phyloP scores from a whole-genome alignment of 768 basidiomycete species.

The Imleria badia region DNA sequence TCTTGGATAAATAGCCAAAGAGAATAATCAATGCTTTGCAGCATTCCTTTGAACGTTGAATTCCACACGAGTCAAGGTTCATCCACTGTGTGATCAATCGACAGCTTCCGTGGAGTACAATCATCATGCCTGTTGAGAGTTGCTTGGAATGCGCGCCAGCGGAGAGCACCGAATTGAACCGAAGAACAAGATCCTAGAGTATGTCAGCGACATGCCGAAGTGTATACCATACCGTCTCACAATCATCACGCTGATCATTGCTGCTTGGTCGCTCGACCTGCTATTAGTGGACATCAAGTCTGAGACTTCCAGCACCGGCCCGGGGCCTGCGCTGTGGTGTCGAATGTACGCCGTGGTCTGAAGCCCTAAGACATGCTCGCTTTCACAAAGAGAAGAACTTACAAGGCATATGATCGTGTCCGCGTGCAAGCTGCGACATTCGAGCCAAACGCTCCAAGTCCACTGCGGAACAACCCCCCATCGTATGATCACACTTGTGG shows the following conservation, averaged over 20 bases:
- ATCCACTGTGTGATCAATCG: slow-evolving; percentile 24
- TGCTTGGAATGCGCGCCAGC: slow-evolving; percentile 7
- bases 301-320: not conserved
- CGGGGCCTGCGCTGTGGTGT: slow-evolving; percentile 29
- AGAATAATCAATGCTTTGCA: slow-evolving; percentile 30
- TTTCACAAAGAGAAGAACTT: slow-evolving; percentile 16
- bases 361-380: slow-evolving; percentile 1
- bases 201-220: slow-evolving; percentile 2
- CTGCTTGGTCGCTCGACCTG: slow-evolving; percentile 2
- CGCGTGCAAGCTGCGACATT: slow-evolving; percentile 47
- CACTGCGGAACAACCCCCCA: slow-evolving; percentile 61
- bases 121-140: slow-evolving; percentile 17
- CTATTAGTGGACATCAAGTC: not conserved
- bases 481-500: slow-evolving; percentile 52
- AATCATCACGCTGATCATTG: slow-evolving; percentile 26
- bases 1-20: slow-evolving; percentile 21
- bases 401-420: slow-evolving; percentile 54
- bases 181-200: slow-evolving; percentile 20
- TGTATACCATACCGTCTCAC: slow-evolving; percentile 16
- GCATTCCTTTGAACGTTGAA: slow-evolving; percentile 30
- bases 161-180: slow-evolving; percentile 24
- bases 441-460: slow-evolving; percentile 65
- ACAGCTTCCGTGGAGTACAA: slow-evolving; percentile 21
- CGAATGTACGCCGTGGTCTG: slow-evolving; percentile 58
- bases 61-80: slow-evolving; percentile 21